Evolutionary conservation across 139 green algal genomes (phyloP), one percentile per base, ranked within the genome.

Genomic region (Coelastrella sp.): DNA sequence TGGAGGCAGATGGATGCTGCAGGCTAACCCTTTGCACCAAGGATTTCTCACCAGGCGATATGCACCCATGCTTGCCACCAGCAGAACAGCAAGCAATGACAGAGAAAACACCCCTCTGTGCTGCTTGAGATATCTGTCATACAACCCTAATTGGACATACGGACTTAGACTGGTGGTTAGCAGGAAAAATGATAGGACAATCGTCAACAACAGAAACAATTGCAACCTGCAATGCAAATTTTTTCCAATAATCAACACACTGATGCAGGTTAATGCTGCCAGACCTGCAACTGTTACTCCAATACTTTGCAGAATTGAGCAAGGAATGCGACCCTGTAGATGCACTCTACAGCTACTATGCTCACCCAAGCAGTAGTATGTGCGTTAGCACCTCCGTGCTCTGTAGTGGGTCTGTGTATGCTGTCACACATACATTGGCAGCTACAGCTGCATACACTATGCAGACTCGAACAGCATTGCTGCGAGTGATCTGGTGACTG

Each of bases 311-410:
- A n/a, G n/a, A n/a, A n/a, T n/a, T n/a, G n/a, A n/a, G n/a, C n/a
- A n/a, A n/a, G n/a, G n/a, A n/a, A n/a, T n/a, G n/a, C n/a, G n/a
- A n/a, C n/a, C n/a, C n/a, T n/a, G n/a, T n/a, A n/a, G n/a, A n/a
- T n/a, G n/a, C n/a, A n/a, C n/a, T n/a, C n/a, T n/a, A n/a, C n/a
- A n/a, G n/a, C n/a, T n/a, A n/a, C n/a, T 27, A 13, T 27, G 11
- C 53, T 64, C 9, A 84, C 78, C 78, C 38, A 2, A 84, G 43
- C 27, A 84, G 62, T 25, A 84, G 78, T 45, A 84, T 74, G 41
- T 76, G 38, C 3, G 60, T 62, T 9, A 84, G 32, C 40, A 84
- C 41, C 15, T 84, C n/a, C 1, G 25, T 84, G 13, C 37, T 76
- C 30, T 51, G 41, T 35, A 84, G 34, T 32, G 78, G 60, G 43